phyloP scores from a whole-genome alignment of 2,329 filamentous ascomycete genomes.

The Alternaria angustiovoidea region DNA sequence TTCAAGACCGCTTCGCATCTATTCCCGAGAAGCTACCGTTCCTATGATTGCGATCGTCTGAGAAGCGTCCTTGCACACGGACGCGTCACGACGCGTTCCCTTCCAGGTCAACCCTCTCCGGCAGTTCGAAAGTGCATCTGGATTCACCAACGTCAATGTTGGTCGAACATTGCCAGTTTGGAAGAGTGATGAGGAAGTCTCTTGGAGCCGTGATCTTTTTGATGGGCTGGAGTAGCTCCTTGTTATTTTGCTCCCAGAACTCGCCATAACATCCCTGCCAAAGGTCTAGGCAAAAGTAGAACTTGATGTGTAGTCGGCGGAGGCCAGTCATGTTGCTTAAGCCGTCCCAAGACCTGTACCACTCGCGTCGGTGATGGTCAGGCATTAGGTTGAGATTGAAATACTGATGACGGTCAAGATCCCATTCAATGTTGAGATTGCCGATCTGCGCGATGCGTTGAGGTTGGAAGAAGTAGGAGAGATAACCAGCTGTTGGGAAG shows the following conservation, averaged over 20 bases:
- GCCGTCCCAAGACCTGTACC: conserved; percentile 27
- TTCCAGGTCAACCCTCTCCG: conserved; percentile 2
- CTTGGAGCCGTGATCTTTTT: conserved; percentile 21
- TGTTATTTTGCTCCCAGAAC: conserved; percentile 22
- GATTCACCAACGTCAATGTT: conserved; percentile 22
- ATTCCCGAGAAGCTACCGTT: background rate
- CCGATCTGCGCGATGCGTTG: conserved; percentile 30
- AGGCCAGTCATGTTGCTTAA: conserved; percentile 27
- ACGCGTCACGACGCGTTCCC: background rate
- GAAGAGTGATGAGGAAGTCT: conserved; percentile 29
- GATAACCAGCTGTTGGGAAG: conserved; percentile 21
- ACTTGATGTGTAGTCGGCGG: conserved; percentile 21
- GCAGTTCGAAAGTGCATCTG: conserved; percentile 14
- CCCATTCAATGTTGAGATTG: conserved; percentile 27
- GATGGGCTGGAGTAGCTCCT: conserved; percentile 21
- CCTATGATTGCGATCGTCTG: background rate
- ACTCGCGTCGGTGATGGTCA: conserved; percentile 10
- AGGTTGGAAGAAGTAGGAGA: conserved; percentile 29
- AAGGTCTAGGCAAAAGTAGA: conserved; percentile 15
- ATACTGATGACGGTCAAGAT: conserved; percentile 19
- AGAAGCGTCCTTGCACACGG: background rate
- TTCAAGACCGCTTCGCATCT: background rate
- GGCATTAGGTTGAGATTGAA: conserved; percentile 7
- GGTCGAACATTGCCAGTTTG: conserved; percentile 21
- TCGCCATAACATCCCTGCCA: conserved; percentile 15